Evolutionary conservation across 352 stramenopile species (phyloP).

Genomic region (Pythium rhizo-oryzae): DNA sequence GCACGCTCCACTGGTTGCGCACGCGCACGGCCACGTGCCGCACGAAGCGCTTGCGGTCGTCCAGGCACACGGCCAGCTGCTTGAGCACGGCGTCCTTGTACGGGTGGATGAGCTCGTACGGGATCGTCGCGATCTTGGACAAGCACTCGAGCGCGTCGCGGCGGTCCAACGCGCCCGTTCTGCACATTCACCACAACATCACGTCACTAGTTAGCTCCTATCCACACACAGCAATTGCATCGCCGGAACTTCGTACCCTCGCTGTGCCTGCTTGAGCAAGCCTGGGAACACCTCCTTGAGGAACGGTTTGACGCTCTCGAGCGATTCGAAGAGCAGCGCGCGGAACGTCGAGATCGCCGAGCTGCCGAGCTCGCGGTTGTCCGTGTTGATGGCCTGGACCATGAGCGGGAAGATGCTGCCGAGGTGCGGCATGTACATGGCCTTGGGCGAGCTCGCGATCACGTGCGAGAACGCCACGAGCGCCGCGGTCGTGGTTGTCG

Average conservation of each 20-base stretch:
- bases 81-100: slow-evolving; percentile 87
- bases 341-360: slow-evolving; percentile 84
- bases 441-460: slow-evolving; percentile 80
- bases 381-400: slow-evolving; percentile 80
- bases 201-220: too few species aligned
- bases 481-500: slow-evolving; percentile 55
- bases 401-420: slow-evolving; percentile 84
- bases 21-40: slow-evolving; percentile 87
- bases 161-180: slow-evolving; percentile 61
- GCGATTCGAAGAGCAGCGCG: slow-evolving; percentile 69
- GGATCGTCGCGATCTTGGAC: slow-evolving; percentile 74
- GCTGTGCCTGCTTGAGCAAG: slow-evolving; percentile 81
- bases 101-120: slow-evolving; percentile 87
- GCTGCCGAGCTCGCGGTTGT: slow-evolving; percentile 69
- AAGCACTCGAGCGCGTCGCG: slow-evolving; percentile 79
- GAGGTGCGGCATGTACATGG: slow-evolving; percentile 75
- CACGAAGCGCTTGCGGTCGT: slow-evolving; percentile 89
- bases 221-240: background rate
- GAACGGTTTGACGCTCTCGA: slow-evolving; percentile 83
- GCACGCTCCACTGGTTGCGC: slow-evolving; percentile 90
- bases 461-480: slow-evolving; percentile 81
- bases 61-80: slow-evolving; percentile 71
- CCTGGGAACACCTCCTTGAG: slow-evolving; percentile 85
- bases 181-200: slow-evolving; percentile 16
- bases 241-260: slow-evolving; percentile 44